Conservation (phyloP, 345 rosid species). For the Trapa incisa region DNA sequence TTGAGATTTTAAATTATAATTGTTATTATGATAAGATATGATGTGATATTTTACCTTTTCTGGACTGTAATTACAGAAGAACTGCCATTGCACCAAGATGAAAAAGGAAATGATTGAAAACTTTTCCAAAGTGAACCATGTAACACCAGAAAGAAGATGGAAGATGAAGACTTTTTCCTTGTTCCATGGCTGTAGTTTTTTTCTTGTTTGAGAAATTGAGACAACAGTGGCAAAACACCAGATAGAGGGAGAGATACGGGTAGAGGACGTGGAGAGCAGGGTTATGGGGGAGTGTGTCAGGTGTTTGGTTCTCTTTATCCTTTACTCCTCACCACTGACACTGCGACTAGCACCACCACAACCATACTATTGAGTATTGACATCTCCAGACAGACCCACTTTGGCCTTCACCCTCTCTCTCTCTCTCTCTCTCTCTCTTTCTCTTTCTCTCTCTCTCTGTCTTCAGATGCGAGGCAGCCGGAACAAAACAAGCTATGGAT, state of each 20-base stretch:
- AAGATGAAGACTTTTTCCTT: too few species aligned
- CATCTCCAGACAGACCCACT: neutral
- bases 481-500: neutral
- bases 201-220: neutral
- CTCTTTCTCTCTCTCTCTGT: neutral
- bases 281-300: slow-evolving; percentile 6
- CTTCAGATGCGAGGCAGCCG: neutral
- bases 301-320: slow-evolving; percentile 3
- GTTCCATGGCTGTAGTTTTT: too few species aligned
- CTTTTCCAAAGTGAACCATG: too few species aligned
- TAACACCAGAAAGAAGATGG: too few species aligned
- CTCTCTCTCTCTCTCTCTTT: neutral
- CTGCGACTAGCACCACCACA: neutral
- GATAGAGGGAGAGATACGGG: neutral
- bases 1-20: too few species aligned
- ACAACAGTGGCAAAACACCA: neutral
- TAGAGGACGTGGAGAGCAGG: too few species aligned
- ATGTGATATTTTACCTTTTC: too few species aligned
- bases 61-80: too few species aligned
- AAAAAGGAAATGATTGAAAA: too few species aligned
- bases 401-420: neutral
- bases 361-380: too few species aligned
- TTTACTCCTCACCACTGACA: neutral
- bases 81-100: too few species aligned
- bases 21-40: too few species aligned